Conservation (phyloP, 192 early-diverging fungal genomes). For the Chytriomyces sp. region DNA sequence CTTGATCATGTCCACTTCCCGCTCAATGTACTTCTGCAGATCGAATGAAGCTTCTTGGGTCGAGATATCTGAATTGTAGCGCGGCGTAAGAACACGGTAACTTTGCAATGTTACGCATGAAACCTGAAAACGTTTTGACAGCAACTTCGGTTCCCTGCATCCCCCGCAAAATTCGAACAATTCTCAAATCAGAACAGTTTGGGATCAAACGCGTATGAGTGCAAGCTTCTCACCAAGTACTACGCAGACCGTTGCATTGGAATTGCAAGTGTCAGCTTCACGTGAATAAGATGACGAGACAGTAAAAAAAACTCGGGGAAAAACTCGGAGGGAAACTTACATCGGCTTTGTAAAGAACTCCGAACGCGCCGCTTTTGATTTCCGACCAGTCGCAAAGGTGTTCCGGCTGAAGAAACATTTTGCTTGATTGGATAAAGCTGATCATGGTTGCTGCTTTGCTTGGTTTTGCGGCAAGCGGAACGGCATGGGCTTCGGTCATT, state of each 20-base stretch:
- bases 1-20: conserved; percentile 52
- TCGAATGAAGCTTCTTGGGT: conserved; percentile 43
- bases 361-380: conserved; percentile 28
- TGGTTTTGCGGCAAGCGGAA: background rate
- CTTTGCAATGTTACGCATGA: background rate
- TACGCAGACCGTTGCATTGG: background rate
- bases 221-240: conserved; percentile 23
- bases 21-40: conserved; percentile 49
- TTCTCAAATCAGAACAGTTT: too few species aligned
- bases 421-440: conserved; percentile 12
- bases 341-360: conserved; percentile 30
- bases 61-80: conserved; percentile 33
- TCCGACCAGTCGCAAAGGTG: conserved; percentile 10
- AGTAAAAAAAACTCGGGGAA: background rate
- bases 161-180: background rate
- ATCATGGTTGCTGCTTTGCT: background rate
- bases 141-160: conserved; percentile 52
- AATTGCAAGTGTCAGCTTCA: background rate
- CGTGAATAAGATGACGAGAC: conserved; percentile 3
- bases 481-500: background rate
- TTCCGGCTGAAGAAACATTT: conserved; percentile 18
- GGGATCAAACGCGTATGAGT: background rate
- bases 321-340: conserved; percentile 2
- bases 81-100: background rate
- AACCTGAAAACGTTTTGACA: conserved; percentile 52